phyloP scores from a whole-genome alignment of 306 rosid genomes.

The Crotalaria pallida region DNA sequence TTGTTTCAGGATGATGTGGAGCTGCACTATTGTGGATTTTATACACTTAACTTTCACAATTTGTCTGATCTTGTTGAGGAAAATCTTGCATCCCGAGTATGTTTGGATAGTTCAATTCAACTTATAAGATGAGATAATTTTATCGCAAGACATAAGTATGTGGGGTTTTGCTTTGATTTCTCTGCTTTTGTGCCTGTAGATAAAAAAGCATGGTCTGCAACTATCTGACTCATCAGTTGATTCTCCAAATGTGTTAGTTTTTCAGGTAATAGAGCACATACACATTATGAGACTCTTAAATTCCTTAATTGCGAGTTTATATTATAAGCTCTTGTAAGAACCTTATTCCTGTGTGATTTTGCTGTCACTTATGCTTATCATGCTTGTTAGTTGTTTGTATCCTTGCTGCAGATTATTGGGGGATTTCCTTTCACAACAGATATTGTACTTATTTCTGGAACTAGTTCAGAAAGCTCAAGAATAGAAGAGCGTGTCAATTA shows the following conservation, averaged over 20 bases:
- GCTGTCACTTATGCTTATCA: neutral
- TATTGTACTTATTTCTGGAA: conserved; percentile 67
- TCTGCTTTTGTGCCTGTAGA: conserved; percentile 33
- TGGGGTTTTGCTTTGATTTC: neutral
- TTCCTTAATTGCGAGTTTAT: no score
- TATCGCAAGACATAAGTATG: neutral
- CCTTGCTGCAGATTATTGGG: conserved; percentile 63
- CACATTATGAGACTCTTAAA: no score
- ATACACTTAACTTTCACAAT: conserved; percentile 59
- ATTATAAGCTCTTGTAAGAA: neutral
- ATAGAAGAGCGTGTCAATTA: conserved; percentile 56
- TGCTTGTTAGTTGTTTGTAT: neutral
- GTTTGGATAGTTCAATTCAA: conserved; percentile 9
- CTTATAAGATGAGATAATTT: neutral
- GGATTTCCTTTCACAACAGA: conserved; percentile 76
- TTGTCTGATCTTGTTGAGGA: no score
- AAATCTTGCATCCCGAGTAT: no score
- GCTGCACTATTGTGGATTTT: conserved; percentile 81
- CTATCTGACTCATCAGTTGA: no score
- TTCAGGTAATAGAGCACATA: no score
- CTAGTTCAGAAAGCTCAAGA: conserved; percentile 43
- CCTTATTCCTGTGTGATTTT: conserved; percentile 12
- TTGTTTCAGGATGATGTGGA: conserved; percentile 38
- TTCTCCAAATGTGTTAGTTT: neutral
- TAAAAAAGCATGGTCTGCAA: conserved; percentile 56